Conservation (phyloP, 2,329 filamentous ascomycete species). For the Huntiella moniliformis region DNA sequence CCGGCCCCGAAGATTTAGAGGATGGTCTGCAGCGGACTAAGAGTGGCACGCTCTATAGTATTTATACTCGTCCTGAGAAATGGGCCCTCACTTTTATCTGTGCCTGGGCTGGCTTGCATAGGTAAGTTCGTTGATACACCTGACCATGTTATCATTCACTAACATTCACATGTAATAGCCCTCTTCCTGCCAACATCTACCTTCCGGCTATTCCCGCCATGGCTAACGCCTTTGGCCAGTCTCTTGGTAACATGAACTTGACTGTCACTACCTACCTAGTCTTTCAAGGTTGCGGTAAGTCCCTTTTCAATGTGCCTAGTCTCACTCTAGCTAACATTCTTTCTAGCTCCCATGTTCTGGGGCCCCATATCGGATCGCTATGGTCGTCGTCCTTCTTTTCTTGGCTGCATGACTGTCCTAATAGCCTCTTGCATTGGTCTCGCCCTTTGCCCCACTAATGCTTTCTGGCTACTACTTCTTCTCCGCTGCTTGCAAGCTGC, state of each 20-base stretch:
- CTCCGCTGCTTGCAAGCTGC: constrained; percentile 18
- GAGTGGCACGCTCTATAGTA: constrained; percentile 12
- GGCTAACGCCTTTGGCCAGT: constrained; percentile 16
- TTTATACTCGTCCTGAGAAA: constrained; percentile 16
- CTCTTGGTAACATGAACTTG: constrained; percentile 18
- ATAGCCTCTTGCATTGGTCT: constrained; percentile 18
- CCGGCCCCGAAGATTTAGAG: background rate
- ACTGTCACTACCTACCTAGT: constrained; percentile 19
- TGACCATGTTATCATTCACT: background rate
- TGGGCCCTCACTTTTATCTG: constrained; percentile 16
- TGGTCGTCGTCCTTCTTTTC: constrained; percentile 17
- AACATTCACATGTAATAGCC: constrained; percentile 13
- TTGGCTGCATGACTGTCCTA: constrained; percentile 17
- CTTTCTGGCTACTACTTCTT: constrained; percentile 19
- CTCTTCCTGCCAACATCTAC: constrained; percentile 20
- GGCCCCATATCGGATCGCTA: constrained; percentile 19
- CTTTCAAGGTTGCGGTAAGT: constrained; percentile 16
- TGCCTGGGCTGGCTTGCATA: constrained; percentile 16
- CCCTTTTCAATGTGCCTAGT: background rate
- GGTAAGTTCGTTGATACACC: constrained; percentile 6
- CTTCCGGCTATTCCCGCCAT: constrained; percentile 18
- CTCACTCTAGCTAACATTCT: background rate
- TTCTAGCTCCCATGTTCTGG: constrained; percentile 19
- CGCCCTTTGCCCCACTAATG: constrained; percentile 17
- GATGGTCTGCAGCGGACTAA: background rate